These are phyloP conservation scores for Exophiala phaeomuriformis DNA, from an alignment of 2,329 filamentous ascomycete genomes.

Conservation along the genomic window DNA sequence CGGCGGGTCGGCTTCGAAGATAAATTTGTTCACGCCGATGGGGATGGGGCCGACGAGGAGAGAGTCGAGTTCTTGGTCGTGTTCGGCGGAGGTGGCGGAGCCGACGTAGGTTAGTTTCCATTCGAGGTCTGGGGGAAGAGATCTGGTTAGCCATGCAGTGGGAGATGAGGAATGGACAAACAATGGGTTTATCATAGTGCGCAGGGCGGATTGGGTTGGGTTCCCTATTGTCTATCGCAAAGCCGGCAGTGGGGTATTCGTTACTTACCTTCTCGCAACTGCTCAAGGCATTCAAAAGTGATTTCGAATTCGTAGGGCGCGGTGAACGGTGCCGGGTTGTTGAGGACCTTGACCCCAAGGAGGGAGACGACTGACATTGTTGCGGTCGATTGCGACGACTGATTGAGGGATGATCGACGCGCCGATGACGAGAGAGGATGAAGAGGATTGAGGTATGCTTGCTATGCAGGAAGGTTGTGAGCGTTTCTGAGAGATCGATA, in stretches of 20 bases:
- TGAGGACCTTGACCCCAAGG: constrained; percentile 87
- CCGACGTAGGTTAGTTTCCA: constrained; percentile 99
- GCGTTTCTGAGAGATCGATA: neutral
- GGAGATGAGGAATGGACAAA: too few species aligned
- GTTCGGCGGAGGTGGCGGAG: constrained; percentile 91
- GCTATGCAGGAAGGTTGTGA: too few species aligned
- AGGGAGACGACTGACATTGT: constrained; percentile 94
- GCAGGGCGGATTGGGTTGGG: too few species aligned
- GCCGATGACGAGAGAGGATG: too few species aligned
- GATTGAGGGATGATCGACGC: neutral
- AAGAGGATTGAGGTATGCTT: too few species aligned
- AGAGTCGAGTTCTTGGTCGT: constrained; percentile 96
- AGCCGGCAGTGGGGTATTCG: too few species aligned
- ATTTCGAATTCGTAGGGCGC: constrained; percentile 96
- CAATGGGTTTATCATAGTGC: too few species aligned
- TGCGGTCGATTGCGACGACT: neutral
- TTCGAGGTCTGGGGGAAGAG: constrained; percentile 65
- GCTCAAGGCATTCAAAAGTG: constrained; percentile 95
- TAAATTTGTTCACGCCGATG: constrained; percentile 95
- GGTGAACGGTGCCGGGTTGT: constrained; percentile 92
- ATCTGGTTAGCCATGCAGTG: constrained; percentile 4
- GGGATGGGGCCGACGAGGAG: constrained; percentile 96
- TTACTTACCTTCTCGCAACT: constrained; percentile 72
- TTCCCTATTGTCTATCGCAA: too few species aligned
- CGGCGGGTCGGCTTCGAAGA: constrained; percentile 92